Conservation (phyloP, 306 rosid genomes). For the Astragalus membranaceus region DNA sequence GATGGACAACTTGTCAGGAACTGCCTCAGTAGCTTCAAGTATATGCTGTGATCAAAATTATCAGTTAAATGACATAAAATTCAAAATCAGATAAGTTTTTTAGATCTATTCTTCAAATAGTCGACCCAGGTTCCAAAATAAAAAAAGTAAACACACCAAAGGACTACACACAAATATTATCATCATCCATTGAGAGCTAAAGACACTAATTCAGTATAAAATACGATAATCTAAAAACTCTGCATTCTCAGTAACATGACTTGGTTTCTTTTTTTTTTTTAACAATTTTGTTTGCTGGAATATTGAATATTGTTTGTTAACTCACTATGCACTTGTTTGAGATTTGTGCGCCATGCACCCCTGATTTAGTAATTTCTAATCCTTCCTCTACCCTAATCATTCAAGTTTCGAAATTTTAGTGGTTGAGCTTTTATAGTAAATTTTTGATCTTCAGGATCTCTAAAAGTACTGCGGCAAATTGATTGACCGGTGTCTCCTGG, state of each 20-base stretch:
- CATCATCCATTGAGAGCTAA: neutral
- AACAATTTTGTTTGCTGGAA: neutral
- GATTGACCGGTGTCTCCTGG: neutral
- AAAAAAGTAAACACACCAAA: neutral
- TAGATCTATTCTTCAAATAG: neutral
- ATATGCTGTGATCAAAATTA: constrained; percentile 30
- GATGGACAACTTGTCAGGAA: constrained; percentile 30
- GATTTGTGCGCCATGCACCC: neutral
- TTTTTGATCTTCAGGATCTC: no score
- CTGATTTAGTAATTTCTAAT: neutral
- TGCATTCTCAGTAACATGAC: neutral
- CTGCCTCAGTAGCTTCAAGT: constrained; percentile 38
- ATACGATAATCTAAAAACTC: neutral
- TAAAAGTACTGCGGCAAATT: neutral
- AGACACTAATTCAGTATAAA: neutral
- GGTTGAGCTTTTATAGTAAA: no score
- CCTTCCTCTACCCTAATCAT: neutral
- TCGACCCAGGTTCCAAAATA: neutral
- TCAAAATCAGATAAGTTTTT: neutral
- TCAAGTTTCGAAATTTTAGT: neutral
- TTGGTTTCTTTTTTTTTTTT: neutral
- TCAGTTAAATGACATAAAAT: neutral
- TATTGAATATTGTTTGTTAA: neutral
- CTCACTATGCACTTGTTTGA: neutral
- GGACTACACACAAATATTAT: neutral